phyloP scores from a whole-genome alignment of 495 filamentous ascomycete genomes.

The Penicillium antarcticum region DNA sequence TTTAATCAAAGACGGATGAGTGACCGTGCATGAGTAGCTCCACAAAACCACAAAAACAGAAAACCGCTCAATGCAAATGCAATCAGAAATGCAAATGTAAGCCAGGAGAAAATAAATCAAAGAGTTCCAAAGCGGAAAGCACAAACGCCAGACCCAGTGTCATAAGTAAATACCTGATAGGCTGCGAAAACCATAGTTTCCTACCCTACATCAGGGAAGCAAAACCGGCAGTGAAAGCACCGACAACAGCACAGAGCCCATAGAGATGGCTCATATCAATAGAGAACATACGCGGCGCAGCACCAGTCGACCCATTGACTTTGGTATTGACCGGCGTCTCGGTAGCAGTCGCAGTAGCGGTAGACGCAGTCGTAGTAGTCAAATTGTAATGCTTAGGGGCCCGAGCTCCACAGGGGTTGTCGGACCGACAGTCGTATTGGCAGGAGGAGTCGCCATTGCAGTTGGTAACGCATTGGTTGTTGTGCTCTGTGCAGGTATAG shows the following conservation, averaged over 20 bases:
- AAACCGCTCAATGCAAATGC: slow-evolving; percentile 13
- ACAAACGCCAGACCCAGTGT: slow-evolving; percentile 1
- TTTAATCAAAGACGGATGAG: background rate
- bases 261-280: slow-evolving; percentile 55
- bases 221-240: slow-evolving; percentile 62
- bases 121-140: background rate
- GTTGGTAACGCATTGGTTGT: slow-evolving; percentile 62
- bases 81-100: slow-evolving; percentile 6
- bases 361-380: slow-evolving; percentile 46
- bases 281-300: slow-evolving; percentile 28
- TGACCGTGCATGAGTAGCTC: background rate
- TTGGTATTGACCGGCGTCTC: slow-evolving; percentile 26
- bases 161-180: background rate
- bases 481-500: slow-evolving; percentile 72
- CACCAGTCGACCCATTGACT: slow-evolving; percentile 13
- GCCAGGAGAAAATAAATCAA: background rate
- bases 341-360: slow-evolving; percentile 36
- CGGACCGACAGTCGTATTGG: slow-evolving; percentile 57
- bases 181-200: background rate
- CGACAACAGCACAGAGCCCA: slow-evolving; percentile 53
- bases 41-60: slow-evolving; percentile 2
- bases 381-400: slow-evolving; percentile 60
- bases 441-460: slow-evolving; percentile 61
- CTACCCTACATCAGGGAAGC: slow-evolving; percentile 52
- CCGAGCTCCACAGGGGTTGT: slow-evolving; percentile 80